phyloP scores from a whole-genome alignment of 768 basidiomycete species.

The Lactifluus volemus region DNA sequence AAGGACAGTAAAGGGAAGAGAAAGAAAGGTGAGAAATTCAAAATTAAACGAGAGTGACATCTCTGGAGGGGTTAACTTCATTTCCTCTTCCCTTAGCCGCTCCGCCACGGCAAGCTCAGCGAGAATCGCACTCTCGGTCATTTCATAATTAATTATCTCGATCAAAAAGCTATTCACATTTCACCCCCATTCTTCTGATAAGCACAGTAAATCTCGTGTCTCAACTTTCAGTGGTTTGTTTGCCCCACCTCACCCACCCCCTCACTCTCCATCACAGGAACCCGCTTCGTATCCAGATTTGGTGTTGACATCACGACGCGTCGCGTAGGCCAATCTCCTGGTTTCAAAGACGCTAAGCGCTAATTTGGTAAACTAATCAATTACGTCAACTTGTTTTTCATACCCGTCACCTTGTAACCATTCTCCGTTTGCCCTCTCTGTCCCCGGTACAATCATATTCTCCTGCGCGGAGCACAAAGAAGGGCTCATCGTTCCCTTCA shows the following conservation, averaged over 20 bases:
- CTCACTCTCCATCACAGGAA: neutral
- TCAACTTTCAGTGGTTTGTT: neutral
- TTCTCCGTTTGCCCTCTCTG: neutral
- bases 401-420: neutral
- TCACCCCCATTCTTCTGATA: no score
- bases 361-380: neutral
- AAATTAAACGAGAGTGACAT: neutral
- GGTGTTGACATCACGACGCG: neutral
- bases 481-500: neutral
- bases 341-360: neutral
- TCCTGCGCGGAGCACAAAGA: neutral
- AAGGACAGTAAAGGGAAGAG: neutral
- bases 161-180: neutral
- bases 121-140: neutral
- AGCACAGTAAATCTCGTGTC: no score
- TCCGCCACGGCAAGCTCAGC: neutral
- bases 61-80: neutral
- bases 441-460: neutral
- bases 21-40: no score
- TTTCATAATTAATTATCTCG: neutral
- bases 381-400: neutral
- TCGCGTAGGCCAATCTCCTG: conserved; percentile 6
- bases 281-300: neutral
- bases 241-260: no score
- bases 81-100: conserved; percentile 2